Percentiles rank a stretch among this genome's conserved stretches.
These are phyloP conservation scores for Botrytis deweyae DNA, from an alignment of 2,329 filamentous ascomycete genomes.

Conservation along the genomic window DNA sequence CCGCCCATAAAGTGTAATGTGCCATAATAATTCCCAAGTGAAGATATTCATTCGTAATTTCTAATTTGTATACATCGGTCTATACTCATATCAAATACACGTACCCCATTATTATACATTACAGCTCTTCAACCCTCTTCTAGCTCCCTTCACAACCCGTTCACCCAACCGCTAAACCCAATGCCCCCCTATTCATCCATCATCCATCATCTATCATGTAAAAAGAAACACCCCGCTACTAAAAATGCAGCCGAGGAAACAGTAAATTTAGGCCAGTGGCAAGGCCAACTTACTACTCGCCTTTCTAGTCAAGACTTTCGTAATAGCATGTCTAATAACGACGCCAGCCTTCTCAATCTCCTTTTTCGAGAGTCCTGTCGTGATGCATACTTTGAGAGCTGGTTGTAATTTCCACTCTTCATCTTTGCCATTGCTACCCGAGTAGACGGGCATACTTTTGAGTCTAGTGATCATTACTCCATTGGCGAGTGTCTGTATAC, in stretches of 20 bases:
- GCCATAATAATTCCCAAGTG: background rate
- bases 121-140: background rate
- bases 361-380: constrained; percentile 83
- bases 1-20: background rate
- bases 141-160: background rate
- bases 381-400: constrained; percentile 88
- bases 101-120: constrained; percentile 5
- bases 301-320: constrained; percentile 78
- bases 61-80: background rate
- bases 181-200: background rate
- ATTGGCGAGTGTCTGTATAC: constrained; percentile 71
- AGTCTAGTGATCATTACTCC: constrained; percentile 85
- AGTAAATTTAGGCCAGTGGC: constrained; percentile 39
- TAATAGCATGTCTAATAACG: constrained; percentile 86
- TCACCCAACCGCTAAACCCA: background rate
- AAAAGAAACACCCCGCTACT: background rate
- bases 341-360: constrained; percentile 93
- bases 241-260: background rate
- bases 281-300: constrained; percentile 48
- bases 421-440: constrained; percentile 65
- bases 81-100: background rate
- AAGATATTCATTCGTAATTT: background rate
- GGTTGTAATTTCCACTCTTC: constrained; percentile 69
- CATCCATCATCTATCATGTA: constrained; percentile 10
- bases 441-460: constrained; percentile 70